Evolutionary conservation across 805 yeast genomes (phyloP), one percentile per base, ranked within the genome.

Genomic region (Starmerella scarabaei): DNA sequence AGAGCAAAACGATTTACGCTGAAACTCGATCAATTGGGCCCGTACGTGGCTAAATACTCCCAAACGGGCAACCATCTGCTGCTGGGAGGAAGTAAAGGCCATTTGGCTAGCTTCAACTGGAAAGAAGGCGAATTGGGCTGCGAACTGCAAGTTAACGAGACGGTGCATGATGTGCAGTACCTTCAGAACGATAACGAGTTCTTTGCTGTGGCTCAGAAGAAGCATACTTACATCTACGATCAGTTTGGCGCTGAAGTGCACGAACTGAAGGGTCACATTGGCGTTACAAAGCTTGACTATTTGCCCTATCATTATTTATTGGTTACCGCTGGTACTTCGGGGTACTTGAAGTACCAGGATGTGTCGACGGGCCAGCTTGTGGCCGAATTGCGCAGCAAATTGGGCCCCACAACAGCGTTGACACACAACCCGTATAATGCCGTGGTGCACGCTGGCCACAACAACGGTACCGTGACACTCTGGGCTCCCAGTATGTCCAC

Each of bases 201-300:
- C 60, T 85, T 83, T 64, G 99, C 99, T 0, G 94, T 78, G 15
- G 97, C 99, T 2, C 99, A 91, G 63, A 86, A 85, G 62, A 86
- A 84, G 59, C 83, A 88, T 60, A 81, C 91, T 0, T 91, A 79
- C 58, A 81, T 91, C 28, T 91, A 91, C 59, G 95, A 91, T 60
- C 77, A 78, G 49, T 74, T 77, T 46, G 99, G 99, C 21, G 69
- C 79, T 39, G 99, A 91, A 67, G 63, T 91, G 44, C 99, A 91
- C 62, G 73, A 93, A 54, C 67, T 91, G 61, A 81, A 80, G 53
- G 91, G 82, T 56, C 98, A 91, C 58, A 67, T 84, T 21, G 97
- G 86, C 51, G 78, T 78, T 21, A 82, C 86, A 29, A 66, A 72
- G 43, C 64, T 91, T 54, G 93, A 86, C 47, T 91, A 83, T 55